Evolutionary conservation across 306 rosid genomes (phyloP).

Genomic region (Prosopis cineraria): DNA sequence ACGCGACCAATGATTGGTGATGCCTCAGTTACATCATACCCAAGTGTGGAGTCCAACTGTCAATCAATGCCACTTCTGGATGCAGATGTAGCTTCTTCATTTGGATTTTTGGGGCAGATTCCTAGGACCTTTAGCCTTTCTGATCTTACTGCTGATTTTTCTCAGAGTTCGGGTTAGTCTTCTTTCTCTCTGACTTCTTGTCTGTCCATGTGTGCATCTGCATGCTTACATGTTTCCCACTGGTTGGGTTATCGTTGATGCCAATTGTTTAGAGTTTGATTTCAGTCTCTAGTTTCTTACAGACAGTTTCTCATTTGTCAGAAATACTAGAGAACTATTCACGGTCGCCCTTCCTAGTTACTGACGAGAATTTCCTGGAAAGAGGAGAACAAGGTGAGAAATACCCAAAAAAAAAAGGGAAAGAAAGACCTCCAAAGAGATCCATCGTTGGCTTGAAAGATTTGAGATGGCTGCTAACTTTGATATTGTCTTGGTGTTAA

Average conservation of each 20-base stretch:
- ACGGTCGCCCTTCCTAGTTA: conserved; percentile 68
- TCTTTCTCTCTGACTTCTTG: conserved; percentile 19
- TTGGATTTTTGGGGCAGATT: conserved; percentile 76
- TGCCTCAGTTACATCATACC: conserved; percentile 61
- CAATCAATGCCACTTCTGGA: conserved; percentile 61
- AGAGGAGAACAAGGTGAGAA: conserved; percentile 73
- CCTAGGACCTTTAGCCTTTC: conserved; percentile 86
- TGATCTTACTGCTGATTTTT: conserved; percentile 77
- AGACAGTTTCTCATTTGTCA: conserved; percentile 40
- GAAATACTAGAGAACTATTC: conserved; percentile 86
- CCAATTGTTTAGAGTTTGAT: conserved; percentile 3
- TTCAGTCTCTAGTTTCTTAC: conserved; percentile 3
- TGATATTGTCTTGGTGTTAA: conserved; percentile 32
- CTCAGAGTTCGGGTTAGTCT: conserved; percentile 77
- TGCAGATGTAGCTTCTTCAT: conserved; percentile 54
- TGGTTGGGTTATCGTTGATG: not conserved
- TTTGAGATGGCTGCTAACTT: conserved; percentile 28
- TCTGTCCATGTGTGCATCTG: conserved; percentile 14
- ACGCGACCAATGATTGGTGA: conserved; percentile 65
- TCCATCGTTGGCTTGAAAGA: conserved; percentile 14
- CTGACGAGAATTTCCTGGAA: conserved; percentile 70
- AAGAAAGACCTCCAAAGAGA: not conserved
- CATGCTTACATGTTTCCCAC: conserved; percentile 3
- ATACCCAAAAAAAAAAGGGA: not conserved
- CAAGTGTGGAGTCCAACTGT: conserved; percentile 58